phyloP scores from a whole-genome alignment of 176 grass and related monocot species.

The Oryza officinalis region DNA sequence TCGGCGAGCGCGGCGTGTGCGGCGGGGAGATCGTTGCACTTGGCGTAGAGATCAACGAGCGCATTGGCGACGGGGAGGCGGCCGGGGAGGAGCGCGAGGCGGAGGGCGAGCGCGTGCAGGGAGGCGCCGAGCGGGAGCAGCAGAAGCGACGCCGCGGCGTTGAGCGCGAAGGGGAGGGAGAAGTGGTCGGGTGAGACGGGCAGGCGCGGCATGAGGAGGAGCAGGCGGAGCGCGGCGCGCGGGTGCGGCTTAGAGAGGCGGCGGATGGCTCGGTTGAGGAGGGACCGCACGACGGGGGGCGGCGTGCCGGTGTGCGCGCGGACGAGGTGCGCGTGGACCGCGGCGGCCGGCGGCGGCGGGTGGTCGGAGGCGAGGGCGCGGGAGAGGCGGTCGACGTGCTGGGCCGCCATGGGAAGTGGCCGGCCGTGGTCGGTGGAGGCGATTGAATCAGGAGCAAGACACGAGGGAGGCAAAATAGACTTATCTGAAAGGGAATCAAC shows the following conservation, averaged over 20 bases:
- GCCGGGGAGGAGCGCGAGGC: constrained; percentile 53
- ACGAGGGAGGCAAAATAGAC: too few relatives aligned
- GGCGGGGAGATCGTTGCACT: constrained; percentile 49
- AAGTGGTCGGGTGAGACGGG: constrained; percentile 54
- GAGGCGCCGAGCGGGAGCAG: constrained; percentile 47
- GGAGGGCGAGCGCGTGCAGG: constrained; percentile 58
- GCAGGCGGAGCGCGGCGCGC: constrained; percentile 39
- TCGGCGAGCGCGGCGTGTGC: constrained; percentile 48
- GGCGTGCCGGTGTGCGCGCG: constrained; percentile 32
- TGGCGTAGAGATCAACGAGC: constrained; percentile 69
- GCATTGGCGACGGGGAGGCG: constrained; percentile 70
- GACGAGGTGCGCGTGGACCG: constrained; percentile 55
- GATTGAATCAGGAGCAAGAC: too few relatives aligned
- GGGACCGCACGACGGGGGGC: constrained; percentile 19
- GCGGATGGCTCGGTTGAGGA: constrained; percentile 53
- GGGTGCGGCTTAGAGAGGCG: constrained; percentile 51
- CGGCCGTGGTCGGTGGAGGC: neutral
- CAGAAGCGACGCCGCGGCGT: constrained; percentile 52
- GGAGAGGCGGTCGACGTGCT: constrained; percentile 23
- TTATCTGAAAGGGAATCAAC: too few relatives aligned
- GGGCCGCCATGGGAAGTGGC: constrained; percentile 23
- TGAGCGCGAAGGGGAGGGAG: constrained; percentile 74
- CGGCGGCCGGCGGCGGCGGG: constrained; percentile 23
- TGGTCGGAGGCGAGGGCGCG: constrained; percentile 39
- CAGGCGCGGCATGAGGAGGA: constrained; percentile 59